Conservation (phyloP, 768 basidiomycete species). For the Termitomyces sp. region DNA sequence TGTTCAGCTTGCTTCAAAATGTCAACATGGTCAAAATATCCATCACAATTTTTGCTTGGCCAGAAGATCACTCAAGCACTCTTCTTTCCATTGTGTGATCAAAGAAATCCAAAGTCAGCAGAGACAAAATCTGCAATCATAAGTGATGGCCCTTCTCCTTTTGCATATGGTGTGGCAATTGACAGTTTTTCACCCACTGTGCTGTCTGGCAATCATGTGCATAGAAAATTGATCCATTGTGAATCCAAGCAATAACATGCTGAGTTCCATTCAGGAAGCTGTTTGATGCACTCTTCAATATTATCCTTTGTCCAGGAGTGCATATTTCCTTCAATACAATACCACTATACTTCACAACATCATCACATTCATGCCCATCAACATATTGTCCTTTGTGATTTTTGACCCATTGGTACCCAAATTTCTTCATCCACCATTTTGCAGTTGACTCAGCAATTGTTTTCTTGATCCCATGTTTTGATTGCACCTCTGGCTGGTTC, state of each 20-base stretch:
- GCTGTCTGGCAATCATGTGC: conserved; percentile 26
- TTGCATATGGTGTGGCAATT: conserved; percentile 22
- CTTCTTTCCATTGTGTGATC: conserved; percentile 20
- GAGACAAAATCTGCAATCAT: conserved; percentile 36
- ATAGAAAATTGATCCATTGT: conserved; percentile 34
- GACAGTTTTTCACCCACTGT: conserved; percentile 24
- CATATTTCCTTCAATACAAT: conserved; percentile 13
- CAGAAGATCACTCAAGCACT: conserved; percentile 20
- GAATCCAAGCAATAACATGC: conserved; percentile 20
- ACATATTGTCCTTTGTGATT: conserved; percentile 23
- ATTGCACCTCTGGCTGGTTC: conserved; percentile 9
- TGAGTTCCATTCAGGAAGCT: background rate
- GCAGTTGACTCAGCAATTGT: conserved; percentile 20
- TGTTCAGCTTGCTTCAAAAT: background rate
- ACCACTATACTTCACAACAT: conserved; percentile 26
- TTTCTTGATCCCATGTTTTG: conserved; percentile 9
- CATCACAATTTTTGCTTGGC: conserved; percentile 20
- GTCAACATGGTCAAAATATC: background rate
- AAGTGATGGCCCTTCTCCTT: conserved; percentile 31
- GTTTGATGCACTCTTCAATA: background rate
- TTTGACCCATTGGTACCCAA: conserved; percentile 22
- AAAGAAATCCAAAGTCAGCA: conserved; percentile 28
- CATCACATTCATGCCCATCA: conserved; percentile 30
- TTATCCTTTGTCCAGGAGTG: conserved; percentile 17
- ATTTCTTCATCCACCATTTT: conserved; percentile 19